Conservation (phyloP, 2,329 filamentous ascomycete species). For the Aquanectria penicillioides region DNA sequence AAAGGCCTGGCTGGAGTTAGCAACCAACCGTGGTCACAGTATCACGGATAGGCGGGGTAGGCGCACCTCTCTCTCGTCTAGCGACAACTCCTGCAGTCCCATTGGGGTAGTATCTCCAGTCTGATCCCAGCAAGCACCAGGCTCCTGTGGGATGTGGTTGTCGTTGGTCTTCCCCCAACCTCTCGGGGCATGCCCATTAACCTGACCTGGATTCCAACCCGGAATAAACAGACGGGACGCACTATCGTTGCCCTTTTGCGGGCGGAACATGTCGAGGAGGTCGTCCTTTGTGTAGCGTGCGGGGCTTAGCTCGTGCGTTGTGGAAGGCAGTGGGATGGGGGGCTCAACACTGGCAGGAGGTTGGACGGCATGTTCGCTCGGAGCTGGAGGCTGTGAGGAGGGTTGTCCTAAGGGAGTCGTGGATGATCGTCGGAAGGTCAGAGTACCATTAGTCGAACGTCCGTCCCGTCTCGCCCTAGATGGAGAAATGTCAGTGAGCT, state of each 20-base stretch:
- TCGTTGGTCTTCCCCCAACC: slow-evolving; percentile 85
- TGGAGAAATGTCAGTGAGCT: slow-evolving; percentile 25
- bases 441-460: slow-evolving; percentile 68
- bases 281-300: slow-evolving; percentile 82
- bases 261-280: slow-evolving; percentile 77
- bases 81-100: slow-evolving; percentile 74
- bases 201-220: slow-evolving; percentile 81
- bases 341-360: slow-evolving; percentile 48
- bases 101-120: slow-evolving; percentile 77
- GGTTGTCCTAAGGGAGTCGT: slow-evolving; percentile 62
- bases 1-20: slow-evolving; percentile 71
- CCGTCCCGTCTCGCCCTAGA: slow-evolving; percentile 67
- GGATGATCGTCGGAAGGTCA: slow-evolving; percentile 72
- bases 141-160: slow-evolving; percentile 77
- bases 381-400: slow-evolving; percentile 48
- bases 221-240: slow-evolving; percentile 75
- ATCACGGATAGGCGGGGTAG: slow-evolving; percentile 12
- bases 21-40: slow-evolving; percentile 10
- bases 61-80: slow-evolving; percentile 69
- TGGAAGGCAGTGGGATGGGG: slow-evolving; percentile 44
- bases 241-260: slow-evolving; percentile 59
- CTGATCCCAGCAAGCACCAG: slow-evolving; percentile 92
- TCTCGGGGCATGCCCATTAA: slow-evolving; percentile 70
- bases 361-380: slow-evolving; percentile 53
- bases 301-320: slow-evolving; percentile 51